Percentiles rank a stretch among this genome's conserved stretches.
phyloP scores from a whole-genome alignment of 805 yeast species.

The Yamadazyma nakazawae region DNA sequence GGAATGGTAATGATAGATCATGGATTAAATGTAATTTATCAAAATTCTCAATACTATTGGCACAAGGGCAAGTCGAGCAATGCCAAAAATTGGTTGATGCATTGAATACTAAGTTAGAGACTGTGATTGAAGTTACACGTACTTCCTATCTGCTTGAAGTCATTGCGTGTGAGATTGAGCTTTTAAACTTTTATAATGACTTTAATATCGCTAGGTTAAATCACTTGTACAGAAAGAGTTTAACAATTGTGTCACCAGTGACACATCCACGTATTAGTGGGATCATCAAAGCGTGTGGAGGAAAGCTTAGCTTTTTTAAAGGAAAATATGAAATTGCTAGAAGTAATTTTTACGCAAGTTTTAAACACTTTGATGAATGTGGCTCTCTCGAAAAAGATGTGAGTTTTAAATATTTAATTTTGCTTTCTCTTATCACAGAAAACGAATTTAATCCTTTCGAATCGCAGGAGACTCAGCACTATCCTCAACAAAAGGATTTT shows the following conservation, averaged over 20 bases:
- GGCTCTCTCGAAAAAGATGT: constrained; percentile 47
- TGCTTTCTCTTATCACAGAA: constrained; percentile 61
- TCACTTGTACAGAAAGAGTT: constrained; percentile 45
- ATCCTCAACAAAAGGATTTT: constrained; percentile 30
- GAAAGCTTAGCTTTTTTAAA: constrained; percentile 59
- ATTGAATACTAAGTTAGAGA: constrained; percentile 37
- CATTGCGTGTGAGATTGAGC: constrained; percentile 62
- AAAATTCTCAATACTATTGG: constrained; percentile 36
- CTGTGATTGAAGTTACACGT: constrained; percentile 42
- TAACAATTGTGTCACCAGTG: constrained; percentile 52
- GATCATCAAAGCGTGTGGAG: constrained; percentile 74
- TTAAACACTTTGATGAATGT: constrained; percentile 43
- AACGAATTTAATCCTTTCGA: constrained; percentile 69
- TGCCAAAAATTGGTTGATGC: constrained; percentile 32
- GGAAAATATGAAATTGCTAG: constrained; percentile 58
- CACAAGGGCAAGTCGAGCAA: constrained; percentile 25
- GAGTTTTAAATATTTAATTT: constrained; percentile 57
- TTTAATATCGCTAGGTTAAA: constrained; percentile 36
- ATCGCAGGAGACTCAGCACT: constrained; percentile 65
- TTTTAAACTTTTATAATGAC: constrained; percentile 39
- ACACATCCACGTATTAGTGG: constrained; percentile 78
- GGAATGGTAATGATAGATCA: constrained; percentile 33
- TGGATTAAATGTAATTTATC: constrained; percentile 48
- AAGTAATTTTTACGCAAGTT: constrained; percentile 56
- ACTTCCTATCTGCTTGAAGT: constrained; percentile 56